phyloP scores from a whole-genome alignment of 1,284 basidiomycete species.

The Lignosus rhinocerotis region DNA sequence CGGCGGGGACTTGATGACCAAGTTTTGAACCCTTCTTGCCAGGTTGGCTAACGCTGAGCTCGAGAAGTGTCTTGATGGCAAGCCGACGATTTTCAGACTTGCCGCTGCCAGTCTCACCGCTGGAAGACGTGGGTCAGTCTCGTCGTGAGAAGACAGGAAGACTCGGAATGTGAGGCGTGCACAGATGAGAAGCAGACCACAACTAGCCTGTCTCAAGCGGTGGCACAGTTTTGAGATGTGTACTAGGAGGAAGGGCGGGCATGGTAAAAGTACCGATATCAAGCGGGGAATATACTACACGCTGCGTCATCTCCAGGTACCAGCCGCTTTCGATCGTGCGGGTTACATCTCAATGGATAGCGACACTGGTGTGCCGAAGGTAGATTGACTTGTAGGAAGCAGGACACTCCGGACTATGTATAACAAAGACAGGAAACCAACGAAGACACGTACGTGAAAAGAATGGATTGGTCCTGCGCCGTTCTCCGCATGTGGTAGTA shows the following conservation, averaged over 20 bases:
- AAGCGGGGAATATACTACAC: too few species aligned
- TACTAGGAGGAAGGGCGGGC: too few species aligned
- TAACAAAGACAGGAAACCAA: constrained; percentile 39
- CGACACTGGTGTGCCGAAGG: background rate
- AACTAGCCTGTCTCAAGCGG: too few species aligned
- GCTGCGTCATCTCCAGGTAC: too few species aligned
- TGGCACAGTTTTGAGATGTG: too few species aligned
- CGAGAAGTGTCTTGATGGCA: constrained; percentile 88
- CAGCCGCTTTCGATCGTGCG: too few species aligned
- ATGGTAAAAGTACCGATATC: too few species aligned
- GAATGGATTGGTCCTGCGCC: constrained; percentile 87
- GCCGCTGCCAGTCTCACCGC: constrained; percentile 91
- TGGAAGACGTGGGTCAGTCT: constrained; percentile 35
- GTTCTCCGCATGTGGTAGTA: constrained; percentile 98
- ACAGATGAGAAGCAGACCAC: background rate
- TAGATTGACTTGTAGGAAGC: background rate
- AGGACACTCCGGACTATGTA: background rate
- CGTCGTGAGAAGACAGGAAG: background rate
- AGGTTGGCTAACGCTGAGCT: constrained; percentile 84
- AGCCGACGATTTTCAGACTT: constrained; percentile 91
- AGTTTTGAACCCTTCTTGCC: constrained; percentile 96
- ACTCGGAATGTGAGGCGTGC: background rate
- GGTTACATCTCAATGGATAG: too few species aligned
- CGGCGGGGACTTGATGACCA: constrained; percentile 82
- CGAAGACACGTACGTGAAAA: constrained; percentile 73